Conservation (phyloP, 1,284 basidiomycete genomes). For the Prillingera fragicola region DNA sequence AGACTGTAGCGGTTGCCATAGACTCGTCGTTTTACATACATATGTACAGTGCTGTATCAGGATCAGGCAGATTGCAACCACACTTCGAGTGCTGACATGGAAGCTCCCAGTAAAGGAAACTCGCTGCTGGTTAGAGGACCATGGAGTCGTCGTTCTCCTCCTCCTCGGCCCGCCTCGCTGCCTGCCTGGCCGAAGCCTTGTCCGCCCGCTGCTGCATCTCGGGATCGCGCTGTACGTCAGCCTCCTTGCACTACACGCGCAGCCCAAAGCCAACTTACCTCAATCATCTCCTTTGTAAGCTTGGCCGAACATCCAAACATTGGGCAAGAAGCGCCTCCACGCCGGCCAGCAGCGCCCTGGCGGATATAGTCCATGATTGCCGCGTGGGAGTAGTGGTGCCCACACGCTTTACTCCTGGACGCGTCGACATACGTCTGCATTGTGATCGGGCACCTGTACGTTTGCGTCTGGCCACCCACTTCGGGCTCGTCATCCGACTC, state of each 20-base stretch:
- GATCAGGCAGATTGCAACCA: too few species aligned
- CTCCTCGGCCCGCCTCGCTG: neutral
- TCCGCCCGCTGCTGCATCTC: slow-evolving; percentile 1
- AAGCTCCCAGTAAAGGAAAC: too few species aligned
- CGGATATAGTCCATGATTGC: slow-evolving; percentile 19
- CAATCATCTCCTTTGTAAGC: slow-evolving; percentile 9
- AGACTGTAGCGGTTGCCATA: too few species aligned
- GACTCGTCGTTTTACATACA: too few species aligned
- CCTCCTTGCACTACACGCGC: neutral
- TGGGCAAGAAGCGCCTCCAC: too few species aligned
- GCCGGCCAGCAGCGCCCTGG: slow-evolving; percentile 2
- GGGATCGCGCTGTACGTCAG: slow-evolving; percentile 1
- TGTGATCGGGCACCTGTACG: slow-evolving; percentile 72
- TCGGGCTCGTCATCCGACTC: slow-evolving; percentile 74
- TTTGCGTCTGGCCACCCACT: slow-evolving; percentile 72
- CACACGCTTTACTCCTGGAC: slow-evolving; percentile 49
- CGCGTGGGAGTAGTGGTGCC: slow-evolving; percentile 25
- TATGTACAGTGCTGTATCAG: too few species aligned
- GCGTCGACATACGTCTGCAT: slow-evolving; percentile 62
- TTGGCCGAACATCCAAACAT: slow-evolving; percentile 13
- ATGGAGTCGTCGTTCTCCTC: too few species aligned
- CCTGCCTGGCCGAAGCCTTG: neutral
- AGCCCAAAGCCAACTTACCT: slow-evolving; percentile 8
- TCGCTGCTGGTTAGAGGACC: too few species aligned
- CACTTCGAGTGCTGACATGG: too few species aligned